These are phyloP conservation scores for Globisporangium iwayamae DNA, from an alignment of 352 stramenopile genomes.

Conservation along the genomic window DNA sequence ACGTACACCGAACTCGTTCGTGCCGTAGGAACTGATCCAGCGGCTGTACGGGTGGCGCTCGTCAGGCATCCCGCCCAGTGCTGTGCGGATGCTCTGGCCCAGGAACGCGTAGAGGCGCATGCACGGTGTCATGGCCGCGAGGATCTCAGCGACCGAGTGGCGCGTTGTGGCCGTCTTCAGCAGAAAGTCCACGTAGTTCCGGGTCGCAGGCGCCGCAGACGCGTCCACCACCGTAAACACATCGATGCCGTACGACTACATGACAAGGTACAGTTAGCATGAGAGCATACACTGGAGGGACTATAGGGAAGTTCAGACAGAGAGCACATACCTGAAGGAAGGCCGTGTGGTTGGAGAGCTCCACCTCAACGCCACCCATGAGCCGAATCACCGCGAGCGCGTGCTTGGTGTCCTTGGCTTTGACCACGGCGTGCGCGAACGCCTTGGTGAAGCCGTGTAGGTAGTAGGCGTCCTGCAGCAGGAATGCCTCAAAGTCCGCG, in stretches of 20 bases:
- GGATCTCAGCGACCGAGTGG: constrained; percentile 33
- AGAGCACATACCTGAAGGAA: constrained; percentile 34
- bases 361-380: constrained; percentile 42
- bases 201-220: constrained; percentile 29
- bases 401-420: constrained; percentile 29
- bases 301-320: not conserved
- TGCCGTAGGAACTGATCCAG: constrained; percentile 51
- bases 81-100: constrained; percentile 25
- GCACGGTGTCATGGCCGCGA: constrained; percentile 53
- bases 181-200: constrained; percentile 47
- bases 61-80: constrained; percentile 6
- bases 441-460: constrained; percentile 47
- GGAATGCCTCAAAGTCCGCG: constrained; percentile 38
- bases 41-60: constrained; percentile 28
- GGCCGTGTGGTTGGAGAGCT: constrained; percentile 39
- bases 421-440: constrained; percentile 45
- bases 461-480: constrained; percentile 59
- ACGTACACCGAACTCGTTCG: constrained; percentile 33
- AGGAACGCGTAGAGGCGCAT: constrained; percentile 51
- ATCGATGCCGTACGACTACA: constrained; percentile 40
- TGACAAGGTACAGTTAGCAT: too few species aligned
- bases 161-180: constrained; percentile 33
- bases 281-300: not conserved
- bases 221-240: constrained; percentile 27
- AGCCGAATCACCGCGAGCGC: constrained; percentile 35